Conservation (phyloP, 2,329 filamentous ascomycete species). For the Teratosphaeria destructans region DNA sequence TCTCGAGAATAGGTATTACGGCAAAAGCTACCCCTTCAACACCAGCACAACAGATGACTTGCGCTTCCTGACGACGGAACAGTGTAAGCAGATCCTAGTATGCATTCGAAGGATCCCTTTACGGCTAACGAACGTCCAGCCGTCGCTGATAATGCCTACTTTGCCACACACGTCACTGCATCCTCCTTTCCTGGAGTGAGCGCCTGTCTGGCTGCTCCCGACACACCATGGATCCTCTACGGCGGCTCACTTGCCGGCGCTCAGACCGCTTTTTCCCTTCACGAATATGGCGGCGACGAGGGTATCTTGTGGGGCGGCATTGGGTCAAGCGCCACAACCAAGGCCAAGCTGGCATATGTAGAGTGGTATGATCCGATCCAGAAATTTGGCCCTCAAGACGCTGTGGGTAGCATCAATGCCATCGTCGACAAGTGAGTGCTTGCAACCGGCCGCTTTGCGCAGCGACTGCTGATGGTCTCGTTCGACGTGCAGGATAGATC, state of each 20-base stretch:
- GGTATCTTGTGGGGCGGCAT: slow-evolving; percentile 69
- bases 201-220: slow-evolving; percentile 32
- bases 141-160: slow-evolving; percentile 43
- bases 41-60: slow-evolving; percentile 41
- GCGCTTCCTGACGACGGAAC: slow-evolving; percentile 41
- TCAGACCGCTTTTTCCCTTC: slow-evolving; percentile 37
- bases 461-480: background rate
- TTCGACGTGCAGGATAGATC: slow-evolving; percentile 31
- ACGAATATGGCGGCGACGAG: slow-evolving; percentile 47
- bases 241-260: slow-evolving; percentile 36
- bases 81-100: slow-evolving; percentile 23
- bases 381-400: slow-evolving; percentile 48
- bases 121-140: slow-evolving; percentile 1
- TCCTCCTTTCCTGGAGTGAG: slow-evolving; percentile 34
- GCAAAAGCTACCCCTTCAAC: slow-evolving; percentile 39
- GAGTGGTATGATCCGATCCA: slow-evolving; percentile 52
- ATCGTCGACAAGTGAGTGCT: slow-evolving; percentile 40
- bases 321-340: slow-evolving; percentile 66
- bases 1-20: slow-evolving; percentile 44
- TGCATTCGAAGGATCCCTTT: background rate
- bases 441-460: background rate
- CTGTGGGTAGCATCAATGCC: slow-evolving; percentile 46
- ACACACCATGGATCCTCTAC: slow-evolving; percentile 38
- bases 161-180: slow-evolving; percentile 35
- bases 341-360: slow-evolving; percentile 61